Conservation (phyloP, 768 basidiomycete genomes). For the Naganishia vishniacii region DNA sequence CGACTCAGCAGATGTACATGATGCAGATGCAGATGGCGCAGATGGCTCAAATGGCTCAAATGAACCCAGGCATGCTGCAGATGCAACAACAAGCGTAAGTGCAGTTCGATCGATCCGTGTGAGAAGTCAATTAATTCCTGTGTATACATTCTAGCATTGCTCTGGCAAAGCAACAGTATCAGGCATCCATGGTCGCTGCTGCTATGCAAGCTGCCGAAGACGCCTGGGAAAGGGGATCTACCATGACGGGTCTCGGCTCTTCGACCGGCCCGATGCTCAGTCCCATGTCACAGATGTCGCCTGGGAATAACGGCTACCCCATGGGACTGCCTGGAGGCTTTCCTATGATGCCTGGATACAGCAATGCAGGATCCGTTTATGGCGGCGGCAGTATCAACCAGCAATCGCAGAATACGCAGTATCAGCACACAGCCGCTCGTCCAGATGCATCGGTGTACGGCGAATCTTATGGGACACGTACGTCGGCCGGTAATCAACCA, state of each 20-base stretch:
- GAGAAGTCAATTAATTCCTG: neutral
- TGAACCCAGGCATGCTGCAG: constrained; percentile 59
- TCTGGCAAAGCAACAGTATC: constrained; percentile 80
- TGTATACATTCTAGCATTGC: constrained; percentile 53
- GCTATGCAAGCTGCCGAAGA: constrained; percentile 83
- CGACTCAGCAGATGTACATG: constrained; percentile 22
- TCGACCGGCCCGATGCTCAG: neutral
- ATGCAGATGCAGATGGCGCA: constrained; percentile 28
- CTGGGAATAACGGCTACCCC: neutral
- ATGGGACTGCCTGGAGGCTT: constrained; percentile 18
- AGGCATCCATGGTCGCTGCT: constrained; percentile 83
- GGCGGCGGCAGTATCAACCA: neutral
- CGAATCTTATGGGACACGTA: constrained; percentile 22
- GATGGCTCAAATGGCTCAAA: constrained; percentile 22
- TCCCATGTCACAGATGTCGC: neutral
- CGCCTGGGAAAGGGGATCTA: constrained; percentile 80
- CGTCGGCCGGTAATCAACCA: neutral
- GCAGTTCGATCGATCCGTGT: neutral
- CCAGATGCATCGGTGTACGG: constrained; percentile 20
- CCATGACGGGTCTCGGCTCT: constrained; percentile 50
- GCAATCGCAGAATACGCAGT: neutral
- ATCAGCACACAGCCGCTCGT: neutral
- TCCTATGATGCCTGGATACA: constrained; percentile 7
- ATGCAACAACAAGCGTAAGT: constrained; percentile 72
- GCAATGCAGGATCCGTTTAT: constrained; percentile 10